Base-by-base conservation (phyloP, 2,329 filamentous ascomycete genomes). In the Sporothrix schenckii region DNA sequence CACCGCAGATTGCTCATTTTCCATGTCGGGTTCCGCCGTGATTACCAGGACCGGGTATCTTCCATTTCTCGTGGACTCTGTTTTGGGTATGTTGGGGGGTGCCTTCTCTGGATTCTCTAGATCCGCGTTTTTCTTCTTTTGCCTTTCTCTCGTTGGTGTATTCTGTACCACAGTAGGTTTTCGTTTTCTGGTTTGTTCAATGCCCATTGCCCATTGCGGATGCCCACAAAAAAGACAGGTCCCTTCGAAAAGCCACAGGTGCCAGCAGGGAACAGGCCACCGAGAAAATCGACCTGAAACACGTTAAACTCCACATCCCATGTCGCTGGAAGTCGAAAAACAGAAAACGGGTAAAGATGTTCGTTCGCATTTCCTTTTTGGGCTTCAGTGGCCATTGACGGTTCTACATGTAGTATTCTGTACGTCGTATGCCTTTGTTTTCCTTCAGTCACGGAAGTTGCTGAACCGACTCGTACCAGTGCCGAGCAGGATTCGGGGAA, bases 231-330 rank as follows among this genome's bases (percentile, higher is more conserved):
- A 54, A 58, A 21, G 6, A 7, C 53, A 41, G 34, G 39, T 9
- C 30, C 54, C 19, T 1, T 21, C 10, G 7, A n/a, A 3, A 63
- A 19, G 11, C 41, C 47, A 39, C 39, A n/a, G 47, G 58, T 39
- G 44, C 58, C 21, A 39, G n/a, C 39, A 47, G 63, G 63, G 63
- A 34, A 47, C 63, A 52, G 47, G 47, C 50, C 47, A 52, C 67
- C 56, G 67, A 61, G 13, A 41, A 52, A 58, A 52, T 11, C 41
- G 47, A 52, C 56, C 56, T 69, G 68, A 69, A 69, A 69, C 68
- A 69, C 19, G 44, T 60, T 47, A 61, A 69, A 13, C 34, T 44
- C 65, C 47, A 53, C 49, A 66, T 10, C 47, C 53, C 44, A 19
- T 44, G 24, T 49, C 16, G 30, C 30, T 41, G 39, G 34, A 27